Percentiles rank a stretch among this genome's conserved stretches.
These are phyloP conservation scores for Ophiostoma quercus DNA, from an alignment of 2,329 filamentous ascomycete species.

Conservation along the genomic window DNA sequence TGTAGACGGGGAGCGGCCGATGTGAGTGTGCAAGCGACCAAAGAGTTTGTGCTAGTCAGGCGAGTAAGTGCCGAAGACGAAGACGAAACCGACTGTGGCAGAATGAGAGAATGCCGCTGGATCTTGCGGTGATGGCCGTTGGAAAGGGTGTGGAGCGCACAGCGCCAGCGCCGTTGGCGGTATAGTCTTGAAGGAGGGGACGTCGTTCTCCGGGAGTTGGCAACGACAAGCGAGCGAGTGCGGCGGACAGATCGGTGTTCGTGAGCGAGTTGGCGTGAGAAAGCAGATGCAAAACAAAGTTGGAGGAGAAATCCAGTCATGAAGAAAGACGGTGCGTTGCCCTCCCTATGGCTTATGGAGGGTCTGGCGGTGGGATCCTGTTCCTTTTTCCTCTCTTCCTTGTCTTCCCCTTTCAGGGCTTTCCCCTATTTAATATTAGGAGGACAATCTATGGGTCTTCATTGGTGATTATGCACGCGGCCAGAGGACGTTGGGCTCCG, in stretches of 20 bases:
- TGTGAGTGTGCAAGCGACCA: not conserved
- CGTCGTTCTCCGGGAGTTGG: constrained; percentile 38
- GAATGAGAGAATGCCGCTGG: constrained; percentile 28
- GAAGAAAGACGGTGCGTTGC: constrained; percentile 31
- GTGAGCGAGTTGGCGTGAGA: constrained; percentile 43
- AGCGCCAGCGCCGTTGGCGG: constrained; percentile 35
- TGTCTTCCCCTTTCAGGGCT: constrained; percentile 18
- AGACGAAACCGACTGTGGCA: constrained; percentile 16
- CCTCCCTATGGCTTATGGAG: not conserved
- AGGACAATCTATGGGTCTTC: constrained; percentile 23
- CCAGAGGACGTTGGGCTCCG: constrained; percentile 23
- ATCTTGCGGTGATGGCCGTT: constrained; percentile 37
- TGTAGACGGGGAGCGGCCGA: not conserved
- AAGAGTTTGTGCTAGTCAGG: not conserved
- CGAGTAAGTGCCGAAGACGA: constrained; percentile 11
- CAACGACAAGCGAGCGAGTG: constrained; percentile 41
- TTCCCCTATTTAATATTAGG: constrained; percentile 26
- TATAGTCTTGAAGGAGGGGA: constrained; percentile 30
- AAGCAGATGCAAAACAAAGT: constrained; percentile 45
- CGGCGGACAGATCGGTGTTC: constrained; percentile 41
- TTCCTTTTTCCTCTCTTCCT: constrained; percentile 12
- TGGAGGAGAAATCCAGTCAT: constrained; percentile 46
- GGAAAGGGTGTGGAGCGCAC: constrained; percentile 37
- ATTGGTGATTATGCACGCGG: constrained; percentile 24
- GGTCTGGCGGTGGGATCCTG: constrained; percentile 12